Conservation (phyloP, 2,329 filamentous ascomycete genomes). For the Sporothrix brasiliensis region DNA sequence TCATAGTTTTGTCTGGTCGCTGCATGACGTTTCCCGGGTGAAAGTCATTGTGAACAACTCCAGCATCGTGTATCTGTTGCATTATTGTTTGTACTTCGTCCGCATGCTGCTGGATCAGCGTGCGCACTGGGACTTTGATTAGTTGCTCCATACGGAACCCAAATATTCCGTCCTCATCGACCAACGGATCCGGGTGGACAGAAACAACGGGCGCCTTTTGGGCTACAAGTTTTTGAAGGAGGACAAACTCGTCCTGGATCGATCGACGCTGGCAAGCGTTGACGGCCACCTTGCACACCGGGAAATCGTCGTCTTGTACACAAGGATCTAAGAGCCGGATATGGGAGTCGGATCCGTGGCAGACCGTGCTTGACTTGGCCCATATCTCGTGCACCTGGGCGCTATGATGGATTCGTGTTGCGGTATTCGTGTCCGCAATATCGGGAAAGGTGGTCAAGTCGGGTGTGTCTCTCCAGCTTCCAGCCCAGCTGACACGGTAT, state of each 20-base stretch:
- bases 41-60: conserved; percentile 28
- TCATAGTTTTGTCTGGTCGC: conserved; percentile 20
- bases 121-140: neutral
- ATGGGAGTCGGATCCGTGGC: conserved; percentile 15
- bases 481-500: conserved; percentile 18
- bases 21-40: conserved; percentile 28
- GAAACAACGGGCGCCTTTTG: conserved; percentile 8
- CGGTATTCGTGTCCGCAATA: neutral
- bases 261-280: conserved; percentile 4
- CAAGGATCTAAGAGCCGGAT: conserved; percentile 18
- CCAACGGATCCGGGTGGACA: conserved; percentile 16
- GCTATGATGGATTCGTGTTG: conserved; percentile 15
- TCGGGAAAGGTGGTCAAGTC: conserved; percentile 11
- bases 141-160: conserved; percentile 14
- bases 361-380: conserved; percentile 19
- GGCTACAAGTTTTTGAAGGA: conserved; percentile 6
- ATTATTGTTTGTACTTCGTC: too few species aligned
- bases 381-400: conserved; percentile 13
- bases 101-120: too few species aligned
- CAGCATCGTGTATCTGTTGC: conserved; percentile 12
- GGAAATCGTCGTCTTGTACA: conserved; percentile 4
- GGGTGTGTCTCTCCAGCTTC: neutral
- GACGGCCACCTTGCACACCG: conserved; percentile 16
- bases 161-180: conserved; percentile 21
- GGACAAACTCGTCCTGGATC: conserved; percentile 19